Evolutionary conservation across 2,329 filamentous ascomycete genomes (phyloP), one percentile per base, ranked within the genome.

Genomic region (Clonostachys solani): DNA sequence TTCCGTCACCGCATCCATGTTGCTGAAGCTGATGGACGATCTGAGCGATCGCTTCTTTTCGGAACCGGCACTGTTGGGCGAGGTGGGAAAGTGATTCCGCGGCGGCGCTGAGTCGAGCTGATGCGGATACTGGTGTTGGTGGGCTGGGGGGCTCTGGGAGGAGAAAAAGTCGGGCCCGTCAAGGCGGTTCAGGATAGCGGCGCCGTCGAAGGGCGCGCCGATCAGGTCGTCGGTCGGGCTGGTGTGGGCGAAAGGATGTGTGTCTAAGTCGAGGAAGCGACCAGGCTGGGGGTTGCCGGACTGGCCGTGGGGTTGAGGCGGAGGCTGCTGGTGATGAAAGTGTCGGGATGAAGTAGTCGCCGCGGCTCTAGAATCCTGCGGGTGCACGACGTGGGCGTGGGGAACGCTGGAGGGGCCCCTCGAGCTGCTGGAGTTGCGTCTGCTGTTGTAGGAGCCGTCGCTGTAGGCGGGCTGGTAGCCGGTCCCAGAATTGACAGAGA

Each of bases 121-220:
- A 52, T 54, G 57, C 56, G 52, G 55, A 54, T 43, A 42, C 19
- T 51, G 52, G 49, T 54, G 54, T 46, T 59, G 53, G 50, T 54
- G 23, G 23, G 23, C 23, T 29, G 23, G 23, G 23, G 23, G 23
- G 23, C 23, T 29, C 5, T 29, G 23, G 53, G 43, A 47, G 50
- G 45, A 45, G 48, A 55, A 44, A 17, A 13, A 34, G 33, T 29
- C 35, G 33, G 18, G 44, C 10, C 23, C 15, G 57, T 83, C 78
- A 59, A 84, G 72, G 55, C 79, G 79, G 62, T 74, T 77, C 57
- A 84, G 69, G 56, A 84, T 83, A 54, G 76, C 75, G 48, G 73
- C 76, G 56, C 79, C 75, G 78, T 85, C 81, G 64, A 85, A 85
- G 40, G 81, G 81, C 53, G 80, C 79, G 57, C 81, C 81, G 65